phyloP scores from a whole-genome alignment of 2,329 filamentous ascomycete species.

The Pseudogymnoascus sp. region DNA sequence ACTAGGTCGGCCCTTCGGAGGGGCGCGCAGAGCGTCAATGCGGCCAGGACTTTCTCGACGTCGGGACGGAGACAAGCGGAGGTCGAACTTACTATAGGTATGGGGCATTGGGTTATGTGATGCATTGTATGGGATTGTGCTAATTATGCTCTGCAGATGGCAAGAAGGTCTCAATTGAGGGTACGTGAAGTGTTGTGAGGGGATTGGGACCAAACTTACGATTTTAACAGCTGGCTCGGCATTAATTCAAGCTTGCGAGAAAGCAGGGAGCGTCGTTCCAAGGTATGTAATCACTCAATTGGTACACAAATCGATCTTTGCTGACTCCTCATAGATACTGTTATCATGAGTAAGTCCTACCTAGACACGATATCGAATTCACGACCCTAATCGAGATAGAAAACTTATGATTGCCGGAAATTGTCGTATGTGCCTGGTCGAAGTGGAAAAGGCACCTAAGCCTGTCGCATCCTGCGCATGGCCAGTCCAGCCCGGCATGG shows the following conservation, averaged over 20 bases:
- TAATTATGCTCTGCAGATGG: constrained; percentile 56
- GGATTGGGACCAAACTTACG: constrained; percentile 28
- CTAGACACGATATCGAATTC: constrained; percentile 21
- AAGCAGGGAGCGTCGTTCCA: constrained; percentile 83
- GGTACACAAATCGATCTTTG: constrained; percentile 1
- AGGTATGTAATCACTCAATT: constrained; percentile 46
- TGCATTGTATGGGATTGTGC: constrained; percentile 16
- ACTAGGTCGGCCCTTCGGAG: constrained; percentile 61
- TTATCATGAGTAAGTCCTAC: constrained; percentile 78
- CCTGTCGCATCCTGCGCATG: constrained; percentile 97
- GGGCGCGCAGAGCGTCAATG: constrained; percentile 48
- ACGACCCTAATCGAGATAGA: constrained; percentile 37
- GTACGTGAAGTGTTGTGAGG: constrained; percentile 40
- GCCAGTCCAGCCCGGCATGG: constrained; percentile 98
- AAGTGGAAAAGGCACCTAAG: constrained; percentile 93
- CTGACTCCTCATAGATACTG: constrained; percentile 62
- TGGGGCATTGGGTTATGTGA: constrained; percentile 30
- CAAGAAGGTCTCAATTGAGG: constrained; percentile 97
- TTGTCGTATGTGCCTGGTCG: constrained; percentile 98
- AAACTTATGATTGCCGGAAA: constrained; percentile 99
- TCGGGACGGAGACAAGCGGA: constrained; percentile 73
- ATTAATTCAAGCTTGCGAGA: constrained; percentile 98
- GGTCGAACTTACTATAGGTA: constrained; percentile 94
- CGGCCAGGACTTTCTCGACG: constrained; percentile 72
- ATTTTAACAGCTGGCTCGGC: constrained; percentile 72